Evolutionary conservation across 2,329 filamentous ascomycete species (phyloP), one percentile per base, ranked within the genome.

Genomic region (Xylaria sp.): DNA sequence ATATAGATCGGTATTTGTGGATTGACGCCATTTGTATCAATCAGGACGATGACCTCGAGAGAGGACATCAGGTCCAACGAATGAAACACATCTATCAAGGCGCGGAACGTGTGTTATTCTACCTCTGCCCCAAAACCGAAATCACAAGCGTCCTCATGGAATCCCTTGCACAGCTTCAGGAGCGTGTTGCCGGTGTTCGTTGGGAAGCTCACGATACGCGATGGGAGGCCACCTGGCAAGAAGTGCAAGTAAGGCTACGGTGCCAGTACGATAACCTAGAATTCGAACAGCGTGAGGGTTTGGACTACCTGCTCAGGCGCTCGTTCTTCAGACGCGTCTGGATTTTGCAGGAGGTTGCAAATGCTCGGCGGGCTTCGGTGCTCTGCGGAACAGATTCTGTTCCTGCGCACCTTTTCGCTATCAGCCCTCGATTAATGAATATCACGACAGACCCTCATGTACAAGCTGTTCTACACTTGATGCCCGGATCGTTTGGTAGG

Each of bases 41-140:
- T 19, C 38, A 44, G 17, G 38, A 35, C 85, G 40, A 46, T 54
- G 1, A 23, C 10, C 6, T 41, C 7, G 40, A 54, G 29, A 27
- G 52, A 23, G 52, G 40, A 8, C 52, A 46, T 37, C 40, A 54
- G 21, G 52, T 54, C 21, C 29, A 37, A 11, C 40, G n/a, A 19
- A 54, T 54, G 41, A 54, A 19, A n/a, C 7, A 46, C 3, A 54
- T 46, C 1, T 46, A 54, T 10, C 10, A 15, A 6, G 10, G 29
- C n/a, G 52, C 40, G 3, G 52, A 54, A 15, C 37, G 38, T 11
- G 52, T 33, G 5, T 25, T 54, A 27, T 54, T 54, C 17, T 46
- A 41, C 35, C 29, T 54, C 9, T 31, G 52, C 7, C 29, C 25
- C 2, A 1, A 15, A 13, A n/a, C 13, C 15, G 3, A 7, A 11